phyloP scores from a whole-genome alignment of 176 grass and related monocot genomes.

The Carex cristatella region DNA sequence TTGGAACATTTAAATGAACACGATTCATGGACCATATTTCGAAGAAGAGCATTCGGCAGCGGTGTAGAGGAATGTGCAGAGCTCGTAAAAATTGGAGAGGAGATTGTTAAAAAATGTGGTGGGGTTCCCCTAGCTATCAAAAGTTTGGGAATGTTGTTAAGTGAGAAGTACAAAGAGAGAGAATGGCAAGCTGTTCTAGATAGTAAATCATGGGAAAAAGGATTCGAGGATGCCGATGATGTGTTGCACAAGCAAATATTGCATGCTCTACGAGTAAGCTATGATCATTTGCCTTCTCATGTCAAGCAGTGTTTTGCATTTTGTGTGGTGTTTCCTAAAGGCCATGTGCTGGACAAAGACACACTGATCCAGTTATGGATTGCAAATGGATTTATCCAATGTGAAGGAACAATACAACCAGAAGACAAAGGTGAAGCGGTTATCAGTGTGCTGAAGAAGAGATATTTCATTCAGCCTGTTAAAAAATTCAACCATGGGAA shows the following conservation, averaged over 20 bases:
- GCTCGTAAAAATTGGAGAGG: too few species aligned
- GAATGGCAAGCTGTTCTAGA: conserved; percentile 21
- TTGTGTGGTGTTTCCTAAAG: neutral
- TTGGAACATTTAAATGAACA: neutral
- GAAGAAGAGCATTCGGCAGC: neutral
- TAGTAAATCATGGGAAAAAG: neutral
- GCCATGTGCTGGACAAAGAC: conserved; percentile 2
- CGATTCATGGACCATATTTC: conserved; percentile 30
- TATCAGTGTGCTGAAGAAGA: conserved; percentile 2
- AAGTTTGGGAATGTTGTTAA: conserved; percentile 27
- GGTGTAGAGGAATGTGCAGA: too few species aligned
- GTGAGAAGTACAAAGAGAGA: neutral
- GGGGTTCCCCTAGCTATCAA: neutral
- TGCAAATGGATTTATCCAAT: conserved; percentile 19
- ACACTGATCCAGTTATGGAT: conserved; percentile 32
- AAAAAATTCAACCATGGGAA: too few species aligned
- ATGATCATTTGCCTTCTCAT: too few species aligned
- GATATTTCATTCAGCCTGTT: conserved; percentile 22
- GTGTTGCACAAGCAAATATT: neutral
- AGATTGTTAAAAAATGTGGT: too few species aligned
- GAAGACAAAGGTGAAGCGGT: neutral
- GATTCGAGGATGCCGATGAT: neutral
- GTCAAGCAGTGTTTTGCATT: too few species aligned
- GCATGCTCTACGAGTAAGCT: too few species aligned
- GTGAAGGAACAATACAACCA: neutral